Evolutionary conservation across 2,329 filamentous ascomycete genomes (phyloP).

Genomic region (Malbranchea zuffiana): DNA sequence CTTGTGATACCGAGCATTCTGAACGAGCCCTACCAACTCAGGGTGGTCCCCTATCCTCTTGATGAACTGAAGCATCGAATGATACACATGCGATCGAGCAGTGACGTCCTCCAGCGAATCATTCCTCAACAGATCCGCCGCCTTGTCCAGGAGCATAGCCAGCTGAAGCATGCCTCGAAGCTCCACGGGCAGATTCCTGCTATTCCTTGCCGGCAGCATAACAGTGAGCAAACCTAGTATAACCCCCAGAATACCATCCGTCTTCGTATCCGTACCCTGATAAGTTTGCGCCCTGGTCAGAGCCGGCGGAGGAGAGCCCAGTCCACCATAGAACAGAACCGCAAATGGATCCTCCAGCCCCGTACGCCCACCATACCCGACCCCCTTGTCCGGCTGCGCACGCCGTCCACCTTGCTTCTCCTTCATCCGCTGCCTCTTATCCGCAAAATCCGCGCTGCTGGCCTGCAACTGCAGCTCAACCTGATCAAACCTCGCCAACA

Average conservation of each 20-base stretch:
- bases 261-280: conserved; percentile 9
- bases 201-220: conserved; percentile 10
- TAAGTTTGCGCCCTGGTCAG: conserved; percentile 8
- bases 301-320: background rate
- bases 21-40: conserved; percentile 24
- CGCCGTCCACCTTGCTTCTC: conserved; percentile 5
- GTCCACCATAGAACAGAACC: conserved; percentile 7
- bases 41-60: conserved; percentile 25
- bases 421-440: conserved; percentile 5
- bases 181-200: conserved; percentile 20
- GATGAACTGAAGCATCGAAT: conserved; percentile 33
- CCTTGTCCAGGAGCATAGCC: conserved; percentile 29
- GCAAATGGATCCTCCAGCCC: conserved; percentile 5
- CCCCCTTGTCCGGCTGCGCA: conserved; percentile 11
- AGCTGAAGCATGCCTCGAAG: conserved; percentile 27
- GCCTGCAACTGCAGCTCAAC: conserved; percentile 13
- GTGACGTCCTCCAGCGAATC: conserved; percentile 32
- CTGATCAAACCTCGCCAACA: conserved; percentile 31
- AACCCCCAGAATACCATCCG: conserved; percentile 20
- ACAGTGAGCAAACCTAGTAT: conserved; percentile 19
- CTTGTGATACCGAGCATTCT: conserved; percentile 26
- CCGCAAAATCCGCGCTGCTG: conserved; percentile 8
- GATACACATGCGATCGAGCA: conserved; percentile 27
- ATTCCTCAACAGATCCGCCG: conserved; percentile 32
- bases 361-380: conserved; percentile 13